Conservation (phyloP, 805 yeast species). For the Spathaspora passalidarum region DNA sequence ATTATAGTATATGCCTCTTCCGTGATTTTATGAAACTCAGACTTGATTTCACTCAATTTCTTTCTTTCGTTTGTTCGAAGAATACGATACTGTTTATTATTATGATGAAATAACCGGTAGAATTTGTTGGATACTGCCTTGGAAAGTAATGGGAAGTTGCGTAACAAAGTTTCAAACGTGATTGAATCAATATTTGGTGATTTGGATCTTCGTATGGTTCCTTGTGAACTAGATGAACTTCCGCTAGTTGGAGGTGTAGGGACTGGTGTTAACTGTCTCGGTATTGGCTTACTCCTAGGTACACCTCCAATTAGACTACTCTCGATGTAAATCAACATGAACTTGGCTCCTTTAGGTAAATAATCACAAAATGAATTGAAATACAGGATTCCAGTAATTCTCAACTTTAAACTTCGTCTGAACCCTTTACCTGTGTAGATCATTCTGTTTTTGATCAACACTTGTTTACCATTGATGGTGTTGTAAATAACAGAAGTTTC, state of each 20-base stretch:
- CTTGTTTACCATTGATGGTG: conserved; percentile 55
- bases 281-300: neutral
- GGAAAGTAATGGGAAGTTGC: conserved; percentile 39
- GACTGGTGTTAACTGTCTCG: neutral
- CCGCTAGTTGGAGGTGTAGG: too few species aligned
- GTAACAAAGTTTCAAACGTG: conserved; percentile 35
- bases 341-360: conserved; percentile 53
- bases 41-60: conserved; percentile 20
- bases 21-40: conserved; percentile 31
- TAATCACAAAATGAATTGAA: conserved; percentile 57
- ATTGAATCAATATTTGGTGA: conserved; percentile 8
- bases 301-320: conserved; percentile 49
- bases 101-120: conserved; percentile 39
- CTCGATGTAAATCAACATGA: conserved; percentile 58
- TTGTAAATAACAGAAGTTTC: conserved; percentile 42
- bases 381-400: conserved; percentile 44
- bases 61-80: conserved; percentile 30
- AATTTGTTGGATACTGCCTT: conserved; percentile 37
- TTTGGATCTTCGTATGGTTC: neutral
- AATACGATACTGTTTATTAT: conserved; percentile 23
- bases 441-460: conserved; percentile 52
- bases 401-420: conserved; percentile 40
- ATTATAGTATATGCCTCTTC: conserved; percentile 34
- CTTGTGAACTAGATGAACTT: neutral
- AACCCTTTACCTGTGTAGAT: conserved; percentile 61